These are phyloP conservation scores for Excoecaria agallocha DNA, from an alignment of 345 rosid species.

Conservation along the genomic window DNA sequence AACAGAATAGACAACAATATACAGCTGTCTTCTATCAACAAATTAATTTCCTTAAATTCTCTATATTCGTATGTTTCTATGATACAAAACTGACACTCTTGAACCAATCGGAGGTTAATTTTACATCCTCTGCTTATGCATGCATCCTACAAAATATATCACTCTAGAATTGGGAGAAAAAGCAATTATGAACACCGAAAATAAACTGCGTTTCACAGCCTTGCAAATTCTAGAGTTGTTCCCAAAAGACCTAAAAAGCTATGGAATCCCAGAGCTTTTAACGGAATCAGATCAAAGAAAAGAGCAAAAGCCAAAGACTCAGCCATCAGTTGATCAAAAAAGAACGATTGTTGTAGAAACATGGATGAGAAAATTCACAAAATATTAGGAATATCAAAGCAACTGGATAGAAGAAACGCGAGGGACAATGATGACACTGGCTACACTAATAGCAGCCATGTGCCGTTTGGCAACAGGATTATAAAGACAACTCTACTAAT, in stretches of 20 bases:
- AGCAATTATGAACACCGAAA: neutral
- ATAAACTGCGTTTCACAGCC: neutral
- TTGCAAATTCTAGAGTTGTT: neutral
- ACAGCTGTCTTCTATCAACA: too few species aligned
- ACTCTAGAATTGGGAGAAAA: neutral
- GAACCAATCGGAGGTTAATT: too few species aligned
- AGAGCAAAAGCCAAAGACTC: neutral
- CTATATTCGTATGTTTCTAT: too few species aligned
- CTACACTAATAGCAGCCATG: constrained; percentile 1
- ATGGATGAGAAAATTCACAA: neutral
- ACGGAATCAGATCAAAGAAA: neutral
- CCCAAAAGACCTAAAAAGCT: neutral
- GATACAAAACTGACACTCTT: neutral
- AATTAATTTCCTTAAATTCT: neutral
- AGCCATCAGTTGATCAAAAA: neutral
- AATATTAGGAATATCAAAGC: neutral
- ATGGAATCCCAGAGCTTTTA: neutral
- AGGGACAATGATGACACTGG: neutral
- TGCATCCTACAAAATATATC: neutral
- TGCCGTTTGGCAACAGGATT: constrained; percentile 1
- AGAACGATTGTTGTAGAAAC: neutral
- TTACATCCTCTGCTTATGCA: neutral
- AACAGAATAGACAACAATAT: too few species aligned
- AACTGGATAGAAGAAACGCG: neutral
- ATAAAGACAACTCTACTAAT: neutral